phyloP scores from a whole-genome alignment of 352 stramenopile genomes.

The Blastocystis sp. region DNA sequence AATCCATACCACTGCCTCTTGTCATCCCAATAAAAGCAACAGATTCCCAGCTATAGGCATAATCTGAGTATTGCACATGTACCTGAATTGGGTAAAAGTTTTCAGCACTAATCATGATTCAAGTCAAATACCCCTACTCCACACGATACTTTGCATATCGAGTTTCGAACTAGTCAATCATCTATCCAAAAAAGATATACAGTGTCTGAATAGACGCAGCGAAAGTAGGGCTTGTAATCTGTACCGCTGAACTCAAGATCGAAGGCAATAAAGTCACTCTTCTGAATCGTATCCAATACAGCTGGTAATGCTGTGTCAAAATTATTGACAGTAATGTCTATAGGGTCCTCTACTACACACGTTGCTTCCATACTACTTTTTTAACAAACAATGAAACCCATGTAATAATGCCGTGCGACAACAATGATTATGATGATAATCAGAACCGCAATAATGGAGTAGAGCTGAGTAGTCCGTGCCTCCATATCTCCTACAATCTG shows the following conservation, averaged over 20 bases:
- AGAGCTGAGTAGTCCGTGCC: not conserved
- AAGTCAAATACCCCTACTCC: slow-evolving; percentile 3
- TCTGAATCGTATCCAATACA: not conserved
- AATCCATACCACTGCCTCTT: not conserved
- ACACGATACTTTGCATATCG: slow-evolving; percentile 53
- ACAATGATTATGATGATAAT: not conserved
- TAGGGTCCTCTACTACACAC: not conserved
- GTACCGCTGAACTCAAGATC: slow-evolving; percentile 61
- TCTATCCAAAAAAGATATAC: not conserved
- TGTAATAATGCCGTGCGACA: not conserved
- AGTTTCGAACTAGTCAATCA: slow-evolving; percentile 46
- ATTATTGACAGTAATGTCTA: slow-evolving; percentile 41
- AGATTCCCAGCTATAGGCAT: slow-evolving; percentile 48
- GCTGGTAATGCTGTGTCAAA: not conserved
- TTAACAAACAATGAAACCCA: not conserved
- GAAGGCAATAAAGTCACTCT: slow-evolving; percentile 57
- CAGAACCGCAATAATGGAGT: not conserved
- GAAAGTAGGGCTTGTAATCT: slow-evolving; percentile 47
- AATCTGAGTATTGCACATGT: not conserved
- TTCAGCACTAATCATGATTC: slow-evolving; percentile 10
- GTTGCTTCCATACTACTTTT: not conserved
- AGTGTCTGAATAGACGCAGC: slow-evolving; percentile 32
- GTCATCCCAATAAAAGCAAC: slow-evolving; percentile 48
- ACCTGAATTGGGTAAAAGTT: slow-evolving; percentile 57
- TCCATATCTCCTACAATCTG: not conserved